Conservation (phyloP, 1,284 basidiomycete genomes). For the Schizophyllum commune region DNA sequence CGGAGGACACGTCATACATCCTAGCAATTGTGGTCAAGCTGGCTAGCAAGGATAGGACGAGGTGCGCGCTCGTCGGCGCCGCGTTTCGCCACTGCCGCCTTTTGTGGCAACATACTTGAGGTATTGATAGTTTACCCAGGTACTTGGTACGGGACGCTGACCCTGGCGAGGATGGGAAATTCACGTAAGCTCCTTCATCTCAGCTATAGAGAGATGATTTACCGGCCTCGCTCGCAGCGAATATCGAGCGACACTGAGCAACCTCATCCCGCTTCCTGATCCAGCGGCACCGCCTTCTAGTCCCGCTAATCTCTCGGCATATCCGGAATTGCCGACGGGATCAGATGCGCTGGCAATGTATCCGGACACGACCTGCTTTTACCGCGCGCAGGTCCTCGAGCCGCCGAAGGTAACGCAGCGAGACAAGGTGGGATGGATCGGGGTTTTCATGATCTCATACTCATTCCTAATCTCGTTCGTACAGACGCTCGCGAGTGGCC, state of each 20-base stretch:
- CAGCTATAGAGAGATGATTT: constrained; percentile 4
- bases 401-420: constrained; percentile 51
- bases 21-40: constrained; percentile 65
- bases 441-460: constrained; percentile 7
- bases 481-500: constrained; percentile 18
- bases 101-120: not conserved
- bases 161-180: constrained; percentile 69
- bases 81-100: too few relatives aligned
- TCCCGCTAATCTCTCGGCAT: constrained; percentile 56
- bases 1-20: constrained; percentile 48
- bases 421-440: constrained; percentile 37
- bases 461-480: constrained; percentile 1
- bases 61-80: constrained; percentile 29
- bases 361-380: constrained; percentile 82
- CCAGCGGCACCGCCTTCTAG: constrained; percentile 46
- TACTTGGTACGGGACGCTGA: constrained; percentile 81
- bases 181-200: constrained; percentile 30
- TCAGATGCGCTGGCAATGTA: constrained; percentile 75
- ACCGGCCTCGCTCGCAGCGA: constrained; percentile 28
- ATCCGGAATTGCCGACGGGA: constrained; percentile 63
- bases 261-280: constrained; percentile 73
- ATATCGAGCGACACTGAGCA: constrained; percentile 59
- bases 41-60: constrained; percentile 61
- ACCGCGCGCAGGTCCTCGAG: constrained; percentile 72
- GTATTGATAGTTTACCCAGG: constrained; percentile 25